phyloP scores from a whole-genome alignment of 176 grass and related monocot genomes.

The Melocanna baccifera region DNA sequence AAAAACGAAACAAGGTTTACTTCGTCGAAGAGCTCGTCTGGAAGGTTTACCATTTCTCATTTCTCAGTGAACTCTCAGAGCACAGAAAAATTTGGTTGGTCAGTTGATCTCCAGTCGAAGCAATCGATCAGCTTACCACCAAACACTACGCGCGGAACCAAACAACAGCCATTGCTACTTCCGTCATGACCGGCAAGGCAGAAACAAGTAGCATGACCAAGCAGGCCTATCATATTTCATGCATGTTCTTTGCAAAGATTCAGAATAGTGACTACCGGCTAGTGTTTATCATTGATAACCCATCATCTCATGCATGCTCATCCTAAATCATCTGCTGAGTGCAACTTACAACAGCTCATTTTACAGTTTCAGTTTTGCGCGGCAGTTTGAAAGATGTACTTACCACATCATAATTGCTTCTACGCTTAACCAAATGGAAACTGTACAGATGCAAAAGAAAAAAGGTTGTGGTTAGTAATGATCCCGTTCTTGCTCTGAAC shows the following conservation, averaged over 20 bases:
- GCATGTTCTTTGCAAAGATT: background rate
- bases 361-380: background rate
- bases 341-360: background rate
- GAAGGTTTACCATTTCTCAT: background rate
- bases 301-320: background rate
- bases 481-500: background rate
- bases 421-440: background rate
- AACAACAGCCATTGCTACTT: background rate
- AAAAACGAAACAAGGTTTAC: background rate
- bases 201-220: background rate
- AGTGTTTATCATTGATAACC: background rate
- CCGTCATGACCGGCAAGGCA: background rate
- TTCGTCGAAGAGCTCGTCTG: background rate
- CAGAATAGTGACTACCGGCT: background rate
- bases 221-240: background rate
- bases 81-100: background rate
- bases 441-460: background rate
- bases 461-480: background rate
- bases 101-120: background rate
- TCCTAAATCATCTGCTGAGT: background rate
- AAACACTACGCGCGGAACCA: background rate
- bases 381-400: background rate
- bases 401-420: background rate
- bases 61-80: background rate
- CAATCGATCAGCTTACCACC: background rate